Evolutionary conservation across 192 early-diverging fungal species (phyloP).

Genomic region (Chytriomyces confervae): DNA sequence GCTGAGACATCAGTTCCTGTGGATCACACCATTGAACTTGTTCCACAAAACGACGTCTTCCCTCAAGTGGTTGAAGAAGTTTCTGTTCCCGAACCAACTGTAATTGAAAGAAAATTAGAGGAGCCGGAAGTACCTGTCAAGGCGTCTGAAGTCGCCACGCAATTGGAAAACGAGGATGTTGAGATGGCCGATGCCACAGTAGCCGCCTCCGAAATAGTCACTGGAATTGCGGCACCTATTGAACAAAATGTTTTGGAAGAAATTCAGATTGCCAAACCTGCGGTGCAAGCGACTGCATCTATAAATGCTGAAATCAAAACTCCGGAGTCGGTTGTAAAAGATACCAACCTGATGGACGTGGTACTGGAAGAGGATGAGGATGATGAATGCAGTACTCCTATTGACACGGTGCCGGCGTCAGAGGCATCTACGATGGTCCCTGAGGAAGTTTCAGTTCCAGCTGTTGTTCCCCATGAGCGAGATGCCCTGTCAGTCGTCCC

Average conservation of each 20-base stretch:
- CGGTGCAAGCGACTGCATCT: neutral
- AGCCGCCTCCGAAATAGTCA: neutral
- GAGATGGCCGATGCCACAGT: too few relatives aligned
- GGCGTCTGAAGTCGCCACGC: too few relatives aligned
- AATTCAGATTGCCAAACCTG: neutral
- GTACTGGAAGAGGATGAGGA: constrained; percentile 10
- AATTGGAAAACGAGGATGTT: too few relatives aligned
- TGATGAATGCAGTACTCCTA: neutral
- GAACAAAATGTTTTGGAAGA: neutral
- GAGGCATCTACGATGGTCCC: neutral
- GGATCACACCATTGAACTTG: too few relatives aligned
- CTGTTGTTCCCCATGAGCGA: neutral
- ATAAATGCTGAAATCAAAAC: neutral
- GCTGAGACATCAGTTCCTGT: too few relatives aligned
- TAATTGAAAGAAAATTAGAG: too few relatives aligned
- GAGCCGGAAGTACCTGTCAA: too few relatives aligned
- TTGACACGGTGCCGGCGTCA: neutral
- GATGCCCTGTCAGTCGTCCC: neutral
- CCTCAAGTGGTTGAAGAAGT: too few relatives aligned
- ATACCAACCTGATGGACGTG: constrained; percentile 2
- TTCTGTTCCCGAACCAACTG: too few relatives aligned
- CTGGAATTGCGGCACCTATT: neutral
- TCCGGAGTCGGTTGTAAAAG: constrained; percentile 8
- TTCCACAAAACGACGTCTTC: too few relatives aligned
- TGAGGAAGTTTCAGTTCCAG: constrained; percentile 4